Evolutionary conservation across 345 rosid species (phyloP), one percentile per base, ranked within the genome.

Genomic region (Iberis pinnata): DNA sequence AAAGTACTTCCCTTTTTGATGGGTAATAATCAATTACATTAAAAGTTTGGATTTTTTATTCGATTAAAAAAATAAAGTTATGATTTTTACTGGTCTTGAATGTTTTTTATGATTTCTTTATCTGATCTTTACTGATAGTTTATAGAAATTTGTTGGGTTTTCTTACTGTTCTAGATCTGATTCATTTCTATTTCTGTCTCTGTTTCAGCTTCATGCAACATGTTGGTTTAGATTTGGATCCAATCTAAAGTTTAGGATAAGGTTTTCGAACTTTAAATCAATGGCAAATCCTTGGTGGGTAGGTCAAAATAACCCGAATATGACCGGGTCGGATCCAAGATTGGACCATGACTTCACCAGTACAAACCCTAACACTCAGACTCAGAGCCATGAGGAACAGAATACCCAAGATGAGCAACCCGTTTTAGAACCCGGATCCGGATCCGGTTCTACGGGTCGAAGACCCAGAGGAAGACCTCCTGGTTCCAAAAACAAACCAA

Each of bases 261-360:
- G 64, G 59, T 69, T 56, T 49, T 62, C 40, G 38, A 64, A 61
- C 62, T 60, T 54, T 67, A n/a, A 9, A 52, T 37, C 50, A 42
- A 88, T 88, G 97, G 86, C 95, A 31, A 84, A 80, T 67, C 87
- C 82, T 7, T 85, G 95, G 95, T 82, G 95, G 95, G 82, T 81
- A 38, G 94, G 51, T 57, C 73, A 68, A 16, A 58, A 43, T 31
- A 9, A 32, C 12, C 60, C 49, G 35, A 39, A 49, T 33, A 78
- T 76, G 53, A 62, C 58, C 63, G 63, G 72, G 5, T 49, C 67
- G 20, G 82, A 79, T 37, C 56, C 75, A 0, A 74, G 77, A 73
- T 49, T 75, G 50, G 88, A 80, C 31, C 83, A 75, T 53, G 82
- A 80, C 41, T 74, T 80, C 70, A 65, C 62, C 69, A 63, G 56